These are phyloP conservation scores for Prunus davidiana DNA, from an alignment of 306 rosid genomes.

Conservation along the genomic window DNA sequence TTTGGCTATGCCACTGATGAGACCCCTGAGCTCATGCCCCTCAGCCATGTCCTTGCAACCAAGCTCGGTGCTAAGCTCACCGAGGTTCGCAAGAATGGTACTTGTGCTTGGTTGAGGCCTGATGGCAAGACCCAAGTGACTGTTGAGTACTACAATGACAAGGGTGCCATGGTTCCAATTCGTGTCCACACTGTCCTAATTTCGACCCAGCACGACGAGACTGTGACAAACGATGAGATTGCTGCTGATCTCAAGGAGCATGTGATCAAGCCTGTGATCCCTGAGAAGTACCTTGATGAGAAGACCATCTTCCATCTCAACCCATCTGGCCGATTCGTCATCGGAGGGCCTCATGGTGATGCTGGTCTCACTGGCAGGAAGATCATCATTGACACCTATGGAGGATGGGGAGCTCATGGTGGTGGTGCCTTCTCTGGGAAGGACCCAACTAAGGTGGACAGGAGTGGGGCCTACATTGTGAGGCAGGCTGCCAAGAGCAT, in stretches of 20 bases:
- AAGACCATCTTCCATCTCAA: slow-evolving; percentile 85
- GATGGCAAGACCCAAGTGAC: slow-evolving; percentile 93
- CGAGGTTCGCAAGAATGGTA: slow-evolving; percentile 74
- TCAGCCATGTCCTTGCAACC: slow-evolving; percentile 81
- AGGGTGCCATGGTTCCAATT: slow-evolving; percentile 80
- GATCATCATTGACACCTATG: slow-evolving; percentile 80
- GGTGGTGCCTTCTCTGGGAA: slow-evolving; percentile 88
- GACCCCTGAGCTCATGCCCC: slow-evolving; percentile 74
- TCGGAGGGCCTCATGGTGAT: slow-evolving; percentile 88
- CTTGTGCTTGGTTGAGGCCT: slow-evolving; percentile 83
- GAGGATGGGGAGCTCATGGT: slow-evolving; percentile 92
- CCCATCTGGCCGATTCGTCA: slow-evolving; percentile 88
- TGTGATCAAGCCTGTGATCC: slow-evolving; percentile 79
- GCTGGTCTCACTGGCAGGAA: slow-evolving; percentile 83
- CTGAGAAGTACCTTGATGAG: slow-evolving; percentile 77
- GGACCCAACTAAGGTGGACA: slow-evolving; percentile 85
- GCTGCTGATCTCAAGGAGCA: slow-evolving; percentile 82
- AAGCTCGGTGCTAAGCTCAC: slow-evolving; percentile 70
- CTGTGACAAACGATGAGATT: slow-evolving; percentile 81
- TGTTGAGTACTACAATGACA: slow-evolving; percentile 78
- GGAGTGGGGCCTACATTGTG: slow-evolving; percentile 88
- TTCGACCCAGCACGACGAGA: slow-evolving; percentile 85
- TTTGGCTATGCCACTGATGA: slow-evolving; percentile 79
- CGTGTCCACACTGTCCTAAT: slow-evolving; percentile 83
- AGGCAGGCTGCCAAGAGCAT: slow-evolving; percentile 92